These are phyloP conservation scores for Coccomyxa sp. DNA, from an alignment of 139 green algal species.

Conservation along the genomic window DNA sequence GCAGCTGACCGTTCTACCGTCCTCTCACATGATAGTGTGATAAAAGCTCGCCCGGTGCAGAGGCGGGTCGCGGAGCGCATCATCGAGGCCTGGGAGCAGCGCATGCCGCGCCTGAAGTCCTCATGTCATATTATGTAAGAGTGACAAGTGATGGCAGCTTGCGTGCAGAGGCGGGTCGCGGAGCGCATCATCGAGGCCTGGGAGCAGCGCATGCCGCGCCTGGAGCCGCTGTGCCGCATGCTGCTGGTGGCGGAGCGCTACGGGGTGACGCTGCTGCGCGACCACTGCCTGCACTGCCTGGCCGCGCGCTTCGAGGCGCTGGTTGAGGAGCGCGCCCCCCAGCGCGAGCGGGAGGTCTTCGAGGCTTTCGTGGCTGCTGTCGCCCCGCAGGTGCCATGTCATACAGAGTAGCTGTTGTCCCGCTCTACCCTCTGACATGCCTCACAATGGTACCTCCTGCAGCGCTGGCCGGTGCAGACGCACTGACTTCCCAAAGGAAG, in stretches of 20 bases:
- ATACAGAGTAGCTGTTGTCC: background rate
- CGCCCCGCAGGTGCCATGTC: slow-evolving; percentile 6
- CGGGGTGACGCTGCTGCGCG: slow-evolving; percentile 11
- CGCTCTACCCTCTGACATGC: background rate
- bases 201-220: background rate
- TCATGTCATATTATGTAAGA: too few relatives aligned
- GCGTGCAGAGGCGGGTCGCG: slow-evolving; percentile 17
- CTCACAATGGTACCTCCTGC: background rate
- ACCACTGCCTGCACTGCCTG: slow-evolving; percentile 13
- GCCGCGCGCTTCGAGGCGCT: slow-evolving; percentile 5
- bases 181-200: slow-evolving; percentile 11
- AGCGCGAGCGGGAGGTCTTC: slow-evolving; percentile 6
- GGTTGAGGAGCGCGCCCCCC: background rate
- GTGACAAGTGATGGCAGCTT: background rate
- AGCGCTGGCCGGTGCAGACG: background rate
- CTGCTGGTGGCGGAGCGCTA: slow-evolving; percentile 18
- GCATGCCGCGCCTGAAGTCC: background rate
- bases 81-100: background rate
- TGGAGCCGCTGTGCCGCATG: slow-evolving; percentile 24
- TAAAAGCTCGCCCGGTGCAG: slow-evolving; percentile 3
- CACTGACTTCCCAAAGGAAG: background rate
- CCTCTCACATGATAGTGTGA: too few relatives aligned
- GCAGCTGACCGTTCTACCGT: background rate
- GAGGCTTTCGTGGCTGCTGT: slow-evolving; percentile 19
- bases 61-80: slow-evolving; percentile 19